These are phyloP conservation scores for Mycosarcoma maydis DNA, from an alignment of 1,284 basidiomycete species.

Conservation along the genomic window DNA sequence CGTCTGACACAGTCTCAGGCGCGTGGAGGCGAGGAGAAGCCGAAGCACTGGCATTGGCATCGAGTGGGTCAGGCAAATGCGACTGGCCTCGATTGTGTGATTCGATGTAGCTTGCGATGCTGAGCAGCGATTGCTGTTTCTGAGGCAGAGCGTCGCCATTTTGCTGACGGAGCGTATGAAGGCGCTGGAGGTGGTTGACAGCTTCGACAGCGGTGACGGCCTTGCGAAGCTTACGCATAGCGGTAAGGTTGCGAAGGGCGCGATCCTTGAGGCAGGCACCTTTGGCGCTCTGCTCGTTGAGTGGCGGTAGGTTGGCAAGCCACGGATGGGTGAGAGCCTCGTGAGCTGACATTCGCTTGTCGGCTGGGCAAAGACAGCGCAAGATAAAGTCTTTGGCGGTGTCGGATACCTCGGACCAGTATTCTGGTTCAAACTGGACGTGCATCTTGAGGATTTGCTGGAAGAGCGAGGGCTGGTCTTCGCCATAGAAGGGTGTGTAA, in stretches of 20 bases:
- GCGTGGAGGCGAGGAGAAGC: constrained; percentile 1
- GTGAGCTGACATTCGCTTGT: constrained; percentile 59
- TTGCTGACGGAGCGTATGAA: constrained; percentile 55
- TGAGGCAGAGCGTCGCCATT: constrained; percentile 48
- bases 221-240: constrained; percentile 55
- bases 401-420: constrained; percentile 62
- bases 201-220: constrained; percentile 62
- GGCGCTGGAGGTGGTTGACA: constrained; percentile 54
- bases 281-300: constrained; percentile 48
- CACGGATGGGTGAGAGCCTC: constrained; percentile 64
- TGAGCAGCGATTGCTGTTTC: constrained; percentile 44
- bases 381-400: constrained; percentile 64
- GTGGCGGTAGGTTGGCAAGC: constrained; percentile 55
- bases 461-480: constrained; percentile 61
- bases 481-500: constrained; percentile 66
- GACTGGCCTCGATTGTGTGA: constrained; percentile 36
- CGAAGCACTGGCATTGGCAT: not conserved
- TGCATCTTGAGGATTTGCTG: constrained; percentile 62
- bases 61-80: constrained; percentile 17
- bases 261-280: constrained; percentile 59
- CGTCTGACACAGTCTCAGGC: constrained; percentile 11
- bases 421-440: constrained; percentile 60
- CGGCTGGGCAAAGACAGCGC: constrained; percentile 57
- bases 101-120: constrained; percentile 45
- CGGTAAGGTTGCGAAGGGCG: constrained; percentile 48